These are phyloP conservation scores for Epichloe gansuensis DNA, from an alignment of 2,329 filamentous ascomycete genomes.

Conservation along the genomic window DNA sequence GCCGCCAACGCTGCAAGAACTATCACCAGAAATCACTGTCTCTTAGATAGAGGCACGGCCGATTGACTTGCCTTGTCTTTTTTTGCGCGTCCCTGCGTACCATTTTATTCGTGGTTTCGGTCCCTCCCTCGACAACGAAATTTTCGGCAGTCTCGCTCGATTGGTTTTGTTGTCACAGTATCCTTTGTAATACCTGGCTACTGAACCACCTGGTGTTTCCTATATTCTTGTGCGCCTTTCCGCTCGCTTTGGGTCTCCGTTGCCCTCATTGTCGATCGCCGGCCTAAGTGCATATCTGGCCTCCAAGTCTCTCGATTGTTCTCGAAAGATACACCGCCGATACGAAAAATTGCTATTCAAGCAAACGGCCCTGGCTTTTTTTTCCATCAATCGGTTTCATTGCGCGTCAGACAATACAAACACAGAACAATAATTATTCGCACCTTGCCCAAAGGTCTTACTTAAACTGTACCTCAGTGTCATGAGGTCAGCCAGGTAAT, in stretches of 20 bases:
- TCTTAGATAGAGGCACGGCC: neutral
- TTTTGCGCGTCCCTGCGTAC: neutral
- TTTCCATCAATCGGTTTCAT: conserved; percentile 2
- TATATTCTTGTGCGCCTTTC: conserved; percentile 4
- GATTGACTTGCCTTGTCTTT: neutral
- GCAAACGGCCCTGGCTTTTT: conserved; percentile 1
- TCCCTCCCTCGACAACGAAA: neutral
- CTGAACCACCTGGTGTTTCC: conserved; percentile 11
- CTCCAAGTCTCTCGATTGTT: neutral
- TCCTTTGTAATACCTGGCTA: conserved; percentile 23
- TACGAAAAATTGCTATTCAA: neutral
- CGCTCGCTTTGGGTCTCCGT: neutral
- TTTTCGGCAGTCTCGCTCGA: neutral
- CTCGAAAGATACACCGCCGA: neutral
- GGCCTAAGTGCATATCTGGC: neutral
- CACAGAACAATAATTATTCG: neutral
- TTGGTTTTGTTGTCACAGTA: conserved; percentile 11
- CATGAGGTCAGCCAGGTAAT: conserved; percentile 42
- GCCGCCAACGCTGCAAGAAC: neutral
- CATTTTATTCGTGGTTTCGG: neutral
- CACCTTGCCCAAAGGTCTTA: neutral
- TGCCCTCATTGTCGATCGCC: neutral
- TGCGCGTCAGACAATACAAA: conserved; percentile 2
- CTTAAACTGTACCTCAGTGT: conserved; percentile 5
- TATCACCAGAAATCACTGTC: neutral